Evolutionary conservation across 2,329 filamentous ascomycete genomes (phyloP).

Genomic region (Ceratocystis colombiana): DNA sequence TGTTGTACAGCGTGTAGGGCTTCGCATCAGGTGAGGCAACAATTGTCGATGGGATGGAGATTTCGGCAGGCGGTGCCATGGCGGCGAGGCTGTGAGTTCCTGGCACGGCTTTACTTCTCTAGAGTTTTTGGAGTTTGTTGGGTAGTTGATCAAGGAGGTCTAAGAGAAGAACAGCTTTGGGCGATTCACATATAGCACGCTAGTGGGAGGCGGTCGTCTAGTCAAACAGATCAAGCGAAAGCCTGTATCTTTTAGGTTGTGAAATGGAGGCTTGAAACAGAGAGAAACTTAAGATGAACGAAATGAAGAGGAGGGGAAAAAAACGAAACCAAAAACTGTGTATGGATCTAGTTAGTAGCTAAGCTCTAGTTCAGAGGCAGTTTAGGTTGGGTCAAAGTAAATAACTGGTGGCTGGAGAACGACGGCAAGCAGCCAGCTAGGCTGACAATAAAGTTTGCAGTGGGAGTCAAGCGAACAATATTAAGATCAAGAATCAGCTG

Average conservation of each 20-base stretch:
- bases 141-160: background rate
- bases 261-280: background rate
- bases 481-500: background rate
- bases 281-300: background rate
- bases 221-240: background rate
- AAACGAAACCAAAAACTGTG: background rate
- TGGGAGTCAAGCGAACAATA: background rate
- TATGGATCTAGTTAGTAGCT: background rate
- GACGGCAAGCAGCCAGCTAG: background rate
- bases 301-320: background rate
- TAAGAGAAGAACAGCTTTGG: background rate
- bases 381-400: conserved; percentile 3
- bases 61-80: conserved; percentile 57
- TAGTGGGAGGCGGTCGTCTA: background rate
- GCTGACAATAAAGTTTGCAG: background rate
- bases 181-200: background rate
- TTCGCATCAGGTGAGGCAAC: conserved; percentile 47
- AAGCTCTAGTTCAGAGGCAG: conserved; percentile 1
- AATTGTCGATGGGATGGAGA: conserved; percentile 57
- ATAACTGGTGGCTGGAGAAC: conserved; percentile 10
- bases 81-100: conserved; percentile 23
- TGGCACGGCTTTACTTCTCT: background rate
- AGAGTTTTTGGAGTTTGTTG: background rate
- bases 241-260: background rate
- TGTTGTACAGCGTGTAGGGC: conserved; percentile 67